Percentiles rank a stretch among this genome's conserved stretches.
phyloP scores from a whole-genome alignment of 2,329 filamentous ascomycete genomes.

The Claviceps spartinae region DNA sequence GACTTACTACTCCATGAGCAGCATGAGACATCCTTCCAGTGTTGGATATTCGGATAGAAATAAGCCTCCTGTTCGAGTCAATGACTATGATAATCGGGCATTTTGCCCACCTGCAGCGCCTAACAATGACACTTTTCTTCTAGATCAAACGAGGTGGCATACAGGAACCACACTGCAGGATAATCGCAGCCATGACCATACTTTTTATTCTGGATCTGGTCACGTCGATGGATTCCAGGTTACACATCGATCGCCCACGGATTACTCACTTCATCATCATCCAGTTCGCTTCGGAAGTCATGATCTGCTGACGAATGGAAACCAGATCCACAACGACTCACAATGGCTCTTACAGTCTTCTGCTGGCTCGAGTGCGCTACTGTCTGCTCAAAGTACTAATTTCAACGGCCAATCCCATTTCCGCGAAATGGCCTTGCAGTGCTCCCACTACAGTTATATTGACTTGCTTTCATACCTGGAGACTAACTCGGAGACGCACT shows the following conservation, averaged over 20 bases:
- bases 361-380: neutral
- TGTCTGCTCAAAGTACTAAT: neutral
- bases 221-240: neutral
- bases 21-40: constrained; percentile 3
- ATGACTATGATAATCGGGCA: constrained; percentile 24
- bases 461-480: constrained; percentile 55
- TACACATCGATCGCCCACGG: neutral
- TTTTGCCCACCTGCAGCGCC: constrained; percentile 24
- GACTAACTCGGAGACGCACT: constrained; percentile 37
- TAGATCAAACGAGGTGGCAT: constrained; percentile 16
- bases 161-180: constrained; percentile 6
- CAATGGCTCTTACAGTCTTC: neutral
- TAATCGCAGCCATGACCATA: constrained; percentile 1
- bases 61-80: constrained; percentile 21
- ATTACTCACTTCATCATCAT: neutral
- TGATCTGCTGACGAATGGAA: neutral
- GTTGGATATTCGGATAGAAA: constrained; percentile 11
- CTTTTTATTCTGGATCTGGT: neutral
- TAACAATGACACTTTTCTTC: constrained; percentile 17
- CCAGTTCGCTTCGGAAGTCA: neutral
- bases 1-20: neutral
- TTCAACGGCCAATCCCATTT: constrained; percentile 24
- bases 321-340: neutral
- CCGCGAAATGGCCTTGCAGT: constrained; percentile 53
- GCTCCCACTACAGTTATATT: constrained; percentile 60